Evolutionary conservation across 2,329 filamentous ascomycete genomes (phyloP), one percentile per base, ranked within the genome.

Genomic region (Aspergillus carbonarius): DNA sequence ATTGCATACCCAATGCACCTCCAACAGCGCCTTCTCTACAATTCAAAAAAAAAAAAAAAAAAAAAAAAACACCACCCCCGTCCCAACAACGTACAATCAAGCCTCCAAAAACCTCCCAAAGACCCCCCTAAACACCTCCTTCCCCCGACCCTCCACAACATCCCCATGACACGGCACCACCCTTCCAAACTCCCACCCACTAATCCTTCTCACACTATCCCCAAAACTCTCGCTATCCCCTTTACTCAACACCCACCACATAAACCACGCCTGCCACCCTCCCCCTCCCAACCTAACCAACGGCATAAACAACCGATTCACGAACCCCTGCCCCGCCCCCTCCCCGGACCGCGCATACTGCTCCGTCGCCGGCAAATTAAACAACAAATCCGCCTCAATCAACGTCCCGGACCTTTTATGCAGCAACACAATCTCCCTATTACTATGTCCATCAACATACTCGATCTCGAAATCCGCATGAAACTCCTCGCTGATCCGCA

Each of bases 141-240:
- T 96, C 9, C 83, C 92, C 1, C 80, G 82, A 0, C 70, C 81
- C 72, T 93, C 88, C 64, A 97, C 87, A 12, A 90, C 87, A 77
- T 98, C 93, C 10, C 93, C 93, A 75, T 98, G 93, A 74, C 93
- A 98, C 0, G 93, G 92, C 57, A 98, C 87, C 42, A 97, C 82
- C 40, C 87, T 87, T 60, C 88, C 84, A 73, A 96, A 96, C 59
- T 92, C 88, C 93, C 93, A 98, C 54, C 74, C 72, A 50, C 85
- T 80, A 61, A 98, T 93, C 61, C 82, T 82, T 65, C 75, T 78
- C 40, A 91, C 10, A 27, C 20, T 27, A 18, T 25, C 18, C 12
- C 20, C 23, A 30, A 48, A 48, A 12, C 9, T n/a, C 10, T 48
- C 25, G 10, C 44, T 18, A 48, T 48, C 44, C 4, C 15, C 10